phyloP scores from a whole-genome alignment of 2,329 filamentous ascomycete genomes.

The Arachnomyces sp. region DNA sequence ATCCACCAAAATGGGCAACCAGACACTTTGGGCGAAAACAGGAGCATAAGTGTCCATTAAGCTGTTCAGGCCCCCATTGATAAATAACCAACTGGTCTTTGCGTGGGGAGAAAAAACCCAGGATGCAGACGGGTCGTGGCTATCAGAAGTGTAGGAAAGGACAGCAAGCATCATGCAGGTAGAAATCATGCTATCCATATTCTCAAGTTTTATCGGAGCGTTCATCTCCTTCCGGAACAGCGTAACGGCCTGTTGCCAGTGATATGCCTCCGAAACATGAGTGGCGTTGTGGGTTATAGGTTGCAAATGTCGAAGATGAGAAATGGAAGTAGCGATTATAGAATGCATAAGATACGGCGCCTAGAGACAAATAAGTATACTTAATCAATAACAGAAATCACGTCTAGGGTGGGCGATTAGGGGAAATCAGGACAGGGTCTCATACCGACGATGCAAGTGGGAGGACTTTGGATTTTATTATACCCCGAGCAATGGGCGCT shows the following conservation, averaged over 20 bases:
- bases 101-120: conserved; percentile 22
- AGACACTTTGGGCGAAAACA: conserved; percentile 18
- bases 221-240: conserved; percentile 20
- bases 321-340: conserved; percentile 20
- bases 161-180: conserved; percentile 25
- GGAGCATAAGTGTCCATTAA: conserved; percentile 14
- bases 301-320: conserved; percentile 19
- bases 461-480: conserved; percentile 8
- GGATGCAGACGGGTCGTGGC: conserved; percentile 18
- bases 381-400: neutral
- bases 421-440: conserved; percentile 13
- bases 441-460: conserved; percentile 13
- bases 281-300: conserved; percentile 12
- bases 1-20: conserved; percentile 16
- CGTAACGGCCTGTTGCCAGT: conserved; percentile 23
- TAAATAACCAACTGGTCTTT: conserved; percentile 24
- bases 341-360: conserved; percentile 24
- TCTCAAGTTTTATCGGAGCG: conserved; percentile 12
- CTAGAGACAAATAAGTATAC: conserved; percentile 12
- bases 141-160: conserved; percentile 17
- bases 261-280: conserved; percentile 19
- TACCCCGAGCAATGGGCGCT: conserved; percentile 7
- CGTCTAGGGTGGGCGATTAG: conserved; percentile 14
- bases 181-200: conserved; percentile 21
- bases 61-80: conserved; percentile 21